Evolutionary conservation across 2,329 filamentous ascomycete species (phyloP).

Genomic region (Aquanectria penicillioides): DNA sequence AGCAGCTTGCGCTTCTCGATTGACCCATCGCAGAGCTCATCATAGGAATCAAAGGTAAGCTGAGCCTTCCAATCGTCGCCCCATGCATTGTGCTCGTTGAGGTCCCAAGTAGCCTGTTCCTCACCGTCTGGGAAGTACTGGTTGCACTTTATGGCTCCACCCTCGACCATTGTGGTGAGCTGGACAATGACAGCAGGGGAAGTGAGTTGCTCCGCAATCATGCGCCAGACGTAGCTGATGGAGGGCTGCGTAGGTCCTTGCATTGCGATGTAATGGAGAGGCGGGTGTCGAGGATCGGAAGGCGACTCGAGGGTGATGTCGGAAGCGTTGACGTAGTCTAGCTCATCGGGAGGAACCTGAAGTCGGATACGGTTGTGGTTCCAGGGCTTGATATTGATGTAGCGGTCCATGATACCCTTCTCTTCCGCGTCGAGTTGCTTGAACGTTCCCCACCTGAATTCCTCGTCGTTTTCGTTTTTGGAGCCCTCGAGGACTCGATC

Average conservation of each 20-base stretch:
- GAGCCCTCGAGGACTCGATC: constrained; percentile 54
- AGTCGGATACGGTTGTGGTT: constrained; percentile 86
- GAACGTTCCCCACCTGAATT: constrained; percentile 49
- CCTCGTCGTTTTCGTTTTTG: constrained; percentile 47
- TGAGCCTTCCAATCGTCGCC: constrained; percentile 74
- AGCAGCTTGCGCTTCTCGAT: constrained; percentile 81
- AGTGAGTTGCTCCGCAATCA: constrained; percentile 82
- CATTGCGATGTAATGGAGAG: constrained; percentile 84
- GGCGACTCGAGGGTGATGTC: constrained; percentile 67
- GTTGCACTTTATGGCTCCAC: constrained; percentile 82
- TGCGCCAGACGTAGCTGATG: constrained; percentile 89
- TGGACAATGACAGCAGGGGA: constrained; percentile 88
- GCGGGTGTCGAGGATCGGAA: constrained; percentile 49
- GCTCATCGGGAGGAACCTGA: constrained; percentile 75
- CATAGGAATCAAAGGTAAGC: constrained; percentile 72
- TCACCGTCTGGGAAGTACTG: constrained; percentile 81
- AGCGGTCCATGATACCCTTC: constrained; percentile 74
- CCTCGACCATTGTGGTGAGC: constrained; percentile 90
- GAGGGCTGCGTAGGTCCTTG: constrained; percentile 86
- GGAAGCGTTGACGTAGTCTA: constrained; percentile 87
- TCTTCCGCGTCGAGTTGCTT: constrained; percentile 46
- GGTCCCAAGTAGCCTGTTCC: constrained; percentile 61
- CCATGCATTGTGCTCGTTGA: constrained; percentile 74
- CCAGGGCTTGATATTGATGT: constrained; percentile 90
- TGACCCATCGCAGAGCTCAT: constrained; percentile 64